Percentiles rank a stretch among this genome's conserved stretches.
Conservation (phyloP, 2,329 filamentous ascomycete genomes). For the Paecilomyces variotii region DNA sequence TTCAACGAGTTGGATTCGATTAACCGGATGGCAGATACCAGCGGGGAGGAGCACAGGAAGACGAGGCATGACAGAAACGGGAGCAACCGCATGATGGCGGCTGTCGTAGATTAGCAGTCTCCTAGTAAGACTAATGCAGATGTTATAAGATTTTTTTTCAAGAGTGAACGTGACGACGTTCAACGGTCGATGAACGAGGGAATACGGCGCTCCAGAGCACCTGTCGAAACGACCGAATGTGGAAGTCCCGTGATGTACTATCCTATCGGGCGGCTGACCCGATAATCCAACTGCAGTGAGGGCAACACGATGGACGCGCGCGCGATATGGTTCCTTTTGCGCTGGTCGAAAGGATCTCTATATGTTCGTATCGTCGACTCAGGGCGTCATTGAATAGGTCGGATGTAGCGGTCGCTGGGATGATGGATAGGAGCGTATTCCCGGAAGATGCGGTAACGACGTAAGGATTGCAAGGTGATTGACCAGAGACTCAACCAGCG, state of each 20-base stretch:
- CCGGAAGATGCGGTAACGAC: not conserved
- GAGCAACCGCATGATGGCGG: slow-evolving; percentile 26
- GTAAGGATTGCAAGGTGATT: slow-evolving; percentile 1
- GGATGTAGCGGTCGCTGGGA: not conserved
- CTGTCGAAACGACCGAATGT: slow-evolving; percentile 27
- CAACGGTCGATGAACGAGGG: slow-evolving; percentile 4
- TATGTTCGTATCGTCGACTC: not conserved
- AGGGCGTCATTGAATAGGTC: not conserved
- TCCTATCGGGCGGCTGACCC: not conserved
- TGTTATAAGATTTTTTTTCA: not conserved
- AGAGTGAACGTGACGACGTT: not conserved
- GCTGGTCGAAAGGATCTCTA: not conserved
- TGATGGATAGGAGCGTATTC: not conserved
- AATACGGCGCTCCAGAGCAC: slow-evolving; percentile 25
- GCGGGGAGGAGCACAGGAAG: slow-evolving; percentile 33
- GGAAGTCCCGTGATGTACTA: slow-evolving; percentile 16
- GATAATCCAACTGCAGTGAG: not conserved
- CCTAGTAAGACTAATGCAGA: slow-evolving; percentile 17
- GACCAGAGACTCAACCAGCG: not conserved
- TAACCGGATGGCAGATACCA: slow-evolving; percentile 54
- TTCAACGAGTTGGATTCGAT: slow-evolving; percentile 79
- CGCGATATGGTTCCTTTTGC: not conserved
- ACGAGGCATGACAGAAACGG: slow-evolving; percentile 27
- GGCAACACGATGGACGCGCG: not conserved
- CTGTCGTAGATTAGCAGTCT: slow-evolving; percentile 11